These are phyloP conservation scores for Senna tora DNA, from an alignment of 306 rosid genomes.

Conservation along the genomic window DNA sequence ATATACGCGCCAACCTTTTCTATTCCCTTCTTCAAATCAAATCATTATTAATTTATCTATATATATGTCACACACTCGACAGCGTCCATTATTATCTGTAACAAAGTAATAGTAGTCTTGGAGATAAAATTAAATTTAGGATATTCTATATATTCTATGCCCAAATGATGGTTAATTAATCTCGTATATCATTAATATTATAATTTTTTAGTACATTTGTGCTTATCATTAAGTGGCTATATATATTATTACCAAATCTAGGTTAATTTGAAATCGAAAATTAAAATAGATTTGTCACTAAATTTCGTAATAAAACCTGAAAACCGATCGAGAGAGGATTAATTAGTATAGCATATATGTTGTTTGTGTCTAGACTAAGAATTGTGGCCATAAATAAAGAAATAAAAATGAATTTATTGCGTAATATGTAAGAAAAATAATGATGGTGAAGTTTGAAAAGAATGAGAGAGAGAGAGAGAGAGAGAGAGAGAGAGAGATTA, in stretches of 20 bases:
- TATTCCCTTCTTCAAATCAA: conserved; percentile 6
- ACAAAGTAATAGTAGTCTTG: no score
- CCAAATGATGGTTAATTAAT: no score
- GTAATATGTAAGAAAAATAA: background rate
- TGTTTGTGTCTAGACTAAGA: background rate
- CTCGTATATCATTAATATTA: no score
- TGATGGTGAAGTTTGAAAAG: conserved; percentile 4
- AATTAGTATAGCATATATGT: no score
- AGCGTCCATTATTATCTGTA: no score
- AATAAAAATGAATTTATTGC: background rate
- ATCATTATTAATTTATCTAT: background rate
- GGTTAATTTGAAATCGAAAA: no score
- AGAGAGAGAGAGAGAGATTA: background rate
- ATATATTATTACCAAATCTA: no score
- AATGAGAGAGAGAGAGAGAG: background rate
- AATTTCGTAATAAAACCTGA: background rate
- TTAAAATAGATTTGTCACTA: conserved; percentile 9
- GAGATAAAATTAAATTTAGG: no score
- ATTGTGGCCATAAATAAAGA: background rate
- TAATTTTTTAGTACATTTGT: no score
- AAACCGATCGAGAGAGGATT: no score
- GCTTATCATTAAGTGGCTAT: no score
- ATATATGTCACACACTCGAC: background rate
- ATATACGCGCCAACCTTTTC: conserved; percentile 3
- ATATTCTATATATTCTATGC: no score